Conservation (phyloP, 768 basidiomycete species). For the Coprinellus micaceus region DNA sequence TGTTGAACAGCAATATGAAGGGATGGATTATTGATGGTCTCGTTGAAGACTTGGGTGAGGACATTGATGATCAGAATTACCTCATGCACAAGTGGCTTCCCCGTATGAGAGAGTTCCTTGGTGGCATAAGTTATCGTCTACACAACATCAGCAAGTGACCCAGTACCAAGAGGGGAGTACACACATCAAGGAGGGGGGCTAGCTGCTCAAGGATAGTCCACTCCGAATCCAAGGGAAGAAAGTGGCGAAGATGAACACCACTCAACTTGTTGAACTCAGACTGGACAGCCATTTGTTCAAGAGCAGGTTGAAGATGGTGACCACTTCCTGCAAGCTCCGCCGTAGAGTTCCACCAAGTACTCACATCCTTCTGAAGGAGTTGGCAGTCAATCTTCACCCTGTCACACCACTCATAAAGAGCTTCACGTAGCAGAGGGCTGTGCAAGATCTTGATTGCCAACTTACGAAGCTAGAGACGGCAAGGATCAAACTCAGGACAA, state of each 20-base stretch:
- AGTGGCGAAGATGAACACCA: conserved; percentile 12
- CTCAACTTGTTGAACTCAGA: conserved; percentile 17
- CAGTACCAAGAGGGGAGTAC: neutral
- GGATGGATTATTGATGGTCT: conserved; percentile 10
- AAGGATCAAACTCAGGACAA: neutral
- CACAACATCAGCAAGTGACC: neutral
- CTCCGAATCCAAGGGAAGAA: conserved; percentile 15
- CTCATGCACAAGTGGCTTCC: conserved; percentile 21
- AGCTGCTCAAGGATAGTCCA: conserved; percentile 23
- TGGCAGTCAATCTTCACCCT: conserved; percentile 15
- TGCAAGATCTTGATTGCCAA: conserved; percentile 18
- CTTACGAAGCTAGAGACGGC: conserved; percentile 12
- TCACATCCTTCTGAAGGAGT: conserved; percentile 25
- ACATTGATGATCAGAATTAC: conserved; percentile 28
- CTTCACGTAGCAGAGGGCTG: conserved; percentile 13
- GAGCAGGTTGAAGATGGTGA: conserved; percentile 14
- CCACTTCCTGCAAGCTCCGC: conserved; percentile 16
- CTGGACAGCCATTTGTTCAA: conserved; percentile 15
- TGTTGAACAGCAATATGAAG: conserved; percentile 15
- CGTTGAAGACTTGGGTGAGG: conserved; percentile 18
- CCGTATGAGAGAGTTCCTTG: conserved; percentile 17
- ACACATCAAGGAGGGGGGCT: conserved; percentile 19
- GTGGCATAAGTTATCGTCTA: conserved; percentile 24
- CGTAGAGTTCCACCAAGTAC: too few relatives aligned
- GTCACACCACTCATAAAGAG: conserved; percentile 12